Conservation (phyloP, 495 filamentous ascomycete genomes). For the Neurospora intermedia region DNA sequence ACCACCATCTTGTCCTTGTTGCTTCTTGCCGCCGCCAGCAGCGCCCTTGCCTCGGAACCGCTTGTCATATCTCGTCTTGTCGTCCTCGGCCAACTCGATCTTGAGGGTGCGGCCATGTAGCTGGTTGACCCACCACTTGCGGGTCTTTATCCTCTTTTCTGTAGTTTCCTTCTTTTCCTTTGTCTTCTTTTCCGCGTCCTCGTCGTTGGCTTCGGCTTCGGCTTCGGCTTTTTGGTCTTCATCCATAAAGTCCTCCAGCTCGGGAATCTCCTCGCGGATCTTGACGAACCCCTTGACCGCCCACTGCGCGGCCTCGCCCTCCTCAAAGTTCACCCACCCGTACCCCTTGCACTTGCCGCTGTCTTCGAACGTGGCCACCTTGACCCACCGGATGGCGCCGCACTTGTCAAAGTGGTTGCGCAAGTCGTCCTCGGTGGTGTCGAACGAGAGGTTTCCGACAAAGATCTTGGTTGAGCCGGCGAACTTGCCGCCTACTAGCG, state of each 20-base stretch:
- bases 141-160: constrained; percentile 43
- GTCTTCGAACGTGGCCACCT: constrained; percentile 92
- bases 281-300: constrained; percentile 76
- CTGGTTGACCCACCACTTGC: constrained; percentile 74
- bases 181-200: not conserved
- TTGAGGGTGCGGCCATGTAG: constrained; percentile 67
- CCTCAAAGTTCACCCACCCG: constrained; percentile 85
- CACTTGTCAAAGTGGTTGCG: constrained; percentile 71
- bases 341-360: constrained; percentile 96
- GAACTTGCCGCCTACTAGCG: not conserved
- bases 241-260: constrained; percentile 47
- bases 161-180: constrained; percentile 9
- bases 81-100: constrained; percentile 89
- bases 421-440: constrained; percentile 70
- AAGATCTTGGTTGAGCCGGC: constrained; percentile 61
- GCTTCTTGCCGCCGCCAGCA: not conserved
- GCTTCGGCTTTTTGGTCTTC: constrained; percentile 37
- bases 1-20: constrained; percentile 4
- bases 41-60: constrained; percentile 63
- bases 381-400: constrained; percentile 65
- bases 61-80: constrained; percentile 79
- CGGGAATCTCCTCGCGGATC: constrained; percentile 44
- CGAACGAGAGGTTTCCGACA: constrained; percentile 83
- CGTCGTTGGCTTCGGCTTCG: constrained; percentile 14
- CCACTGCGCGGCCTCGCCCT: constrained; percentile 58